Evolutionary conservation across 2,329 filamentous ascomycete species (phyloP), one percentile per base, ranked within the genome.

Genomic region (Penicillium sp.): DNA sequence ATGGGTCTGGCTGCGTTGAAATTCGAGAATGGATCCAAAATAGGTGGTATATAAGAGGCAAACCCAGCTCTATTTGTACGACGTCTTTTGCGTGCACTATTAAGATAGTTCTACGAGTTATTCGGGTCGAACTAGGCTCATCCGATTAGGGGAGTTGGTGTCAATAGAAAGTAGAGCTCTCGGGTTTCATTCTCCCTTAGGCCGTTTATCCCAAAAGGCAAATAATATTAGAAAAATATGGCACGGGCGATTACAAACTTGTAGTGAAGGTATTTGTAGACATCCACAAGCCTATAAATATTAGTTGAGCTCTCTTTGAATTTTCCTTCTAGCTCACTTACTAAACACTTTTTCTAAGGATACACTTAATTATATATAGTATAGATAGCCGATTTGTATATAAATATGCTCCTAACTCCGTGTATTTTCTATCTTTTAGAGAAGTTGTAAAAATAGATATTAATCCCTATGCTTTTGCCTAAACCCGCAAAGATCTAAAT

Each of bases 301-400:
- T 33, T 20, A 33, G 31, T 29, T 29, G 26, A 29, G 8, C 8
- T 9, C 12, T 6, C 8, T 29, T 6, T 33, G 23, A 25, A 33
- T 33, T 33, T 33, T 33, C 17, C n/a, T 18, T 33, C 22, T 23
- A 23, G 22, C 22, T 11, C 31, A 33, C 31, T n/a, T 14, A 33
- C 31, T 33, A 11, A 3, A 33, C 31, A 3, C 11, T 33, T 23
- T 33, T 33, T 6, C 31, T 4, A 33, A 33, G 16, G 2, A 33
- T 33, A 14, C 31, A 33, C 31, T 33, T 33, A 18, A 33, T 33
- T 22, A 33, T 33, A n/a, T 18, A 33, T 23, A 11, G 22, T 23
- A 23, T 23, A n/a, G n/a, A n/a, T n/a, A n/a, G n/a, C n/a, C n/a
- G n/a, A n/a, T n/a, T n/a, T n/a, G n/a, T n/a, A n/a, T n/a, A n/a